phyloP scores from a whole-genome alignment of 768 basidiomycete genomes.

The Kondoa subrosea region DNA sequence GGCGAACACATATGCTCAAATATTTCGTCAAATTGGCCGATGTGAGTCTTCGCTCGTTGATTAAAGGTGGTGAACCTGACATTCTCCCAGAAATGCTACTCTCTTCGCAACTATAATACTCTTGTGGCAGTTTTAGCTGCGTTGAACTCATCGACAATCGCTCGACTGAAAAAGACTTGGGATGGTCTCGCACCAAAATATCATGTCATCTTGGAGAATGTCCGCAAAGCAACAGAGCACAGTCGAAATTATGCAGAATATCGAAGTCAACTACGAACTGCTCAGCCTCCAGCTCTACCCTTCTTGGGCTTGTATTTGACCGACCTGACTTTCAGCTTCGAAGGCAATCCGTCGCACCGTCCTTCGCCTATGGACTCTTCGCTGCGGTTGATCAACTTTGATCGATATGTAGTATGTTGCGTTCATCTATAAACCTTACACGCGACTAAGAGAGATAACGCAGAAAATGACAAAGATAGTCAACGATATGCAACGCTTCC shows the following conservation, averaged over 20 bases:
- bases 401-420: slow-evolving; percentile 83
- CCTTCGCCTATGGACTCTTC: slow-evolving; percentile 56
- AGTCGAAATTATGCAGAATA: slow-evolving; percentile 81
- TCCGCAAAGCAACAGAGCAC: slow-evolving; percentile 79
- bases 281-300: slow-evolving; percentile 79
- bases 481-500: slow-evolving; percentile 75
- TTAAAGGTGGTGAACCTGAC: slow-evolving; percentile 5
- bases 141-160: slow-evolving; percentile 85
- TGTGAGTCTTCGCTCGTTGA: slow-evolving; percentile 38
- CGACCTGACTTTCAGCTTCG: slow-evolving; percentile 85
- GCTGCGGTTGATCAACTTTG: slow-evolving; percentile 81
- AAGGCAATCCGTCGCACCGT: slow-evolving; percentile 76
- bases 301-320: slow-evolving; percentile 86
- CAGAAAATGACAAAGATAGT: slow-evolving; percentile 29
- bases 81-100: slow-evolving; percentile 54
- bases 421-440: slow-evolving; percentile 58
- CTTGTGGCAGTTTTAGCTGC: slow-evolving; percentile 83
- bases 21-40: slow-evolving; percentile 88
- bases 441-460: background rate
- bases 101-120: slow-evolving; percentile 76
- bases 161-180: slow-evolving; percentile 85
- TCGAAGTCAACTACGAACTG: slow-evolving; percentile 65
- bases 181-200: slow-evolving; percentile 72
- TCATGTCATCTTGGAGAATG: slow-evolving; percentile 53
- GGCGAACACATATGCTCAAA: slow-evolving; percentile 57